These are phyloP conservation scores for Calcarisporium arbuscula DNA, from an alignment of 2,329 filamentous ascomycete species.

Conservation along the genomic window DNA sequence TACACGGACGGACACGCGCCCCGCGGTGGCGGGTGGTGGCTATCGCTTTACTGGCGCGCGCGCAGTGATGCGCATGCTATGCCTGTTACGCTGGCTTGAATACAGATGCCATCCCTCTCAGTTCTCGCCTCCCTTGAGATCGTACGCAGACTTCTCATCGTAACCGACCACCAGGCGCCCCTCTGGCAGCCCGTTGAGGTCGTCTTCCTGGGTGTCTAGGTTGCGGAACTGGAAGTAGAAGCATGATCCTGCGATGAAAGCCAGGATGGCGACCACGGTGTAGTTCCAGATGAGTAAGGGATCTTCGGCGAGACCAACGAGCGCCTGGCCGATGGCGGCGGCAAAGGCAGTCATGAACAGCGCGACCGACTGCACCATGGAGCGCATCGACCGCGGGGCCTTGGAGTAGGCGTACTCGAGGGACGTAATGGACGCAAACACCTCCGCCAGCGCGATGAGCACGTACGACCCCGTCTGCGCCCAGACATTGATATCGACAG, in stretches of 20 bases:
- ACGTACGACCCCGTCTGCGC: constrained; percentile 45
- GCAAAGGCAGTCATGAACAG: constrained; percentile 66
- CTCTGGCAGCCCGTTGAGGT: constrained; percentile 52
- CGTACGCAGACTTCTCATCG: constrained; percentile 13
- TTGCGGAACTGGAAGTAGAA: constrained; percentile 63
- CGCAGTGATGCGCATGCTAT: no score
- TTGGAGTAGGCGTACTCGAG: constrained; percentile 74
- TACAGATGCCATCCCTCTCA: neutral
- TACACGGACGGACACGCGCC: no score
- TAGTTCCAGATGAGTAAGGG: constrained; percentile 73
- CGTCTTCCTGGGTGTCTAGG: constrained; percentile 59
- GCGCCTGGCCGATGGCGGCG: constrained; percentile 59
- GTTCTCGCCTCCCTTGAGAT: constrained; percentile 1
- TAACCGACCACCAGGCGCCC: constrained; percentile 19
- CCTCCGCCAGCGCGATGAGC: constrained; percentile 42
- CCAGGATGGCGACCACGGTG: constrained; percentile 56
- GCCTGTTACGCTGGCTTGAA: no score
- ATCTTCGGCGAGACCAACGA: constrained; percentile 39
- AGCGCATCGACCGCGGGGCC: constrained; percentile 70
- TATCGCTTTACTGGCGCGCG: no score
- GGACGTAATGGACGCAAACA: constrained; percentile 46
- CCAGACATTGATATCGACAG: constrained; percentile 57
- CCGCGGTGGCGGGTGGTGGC: no score
- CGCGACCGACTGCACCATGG: constrained; percentile 60
- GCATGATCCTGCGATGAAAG: constrained; percentile 53